phyloP scores from a whole-genome alignment of 2,329 filamentous ascomycete species.

The Orbilia brochopaga region DNA sequence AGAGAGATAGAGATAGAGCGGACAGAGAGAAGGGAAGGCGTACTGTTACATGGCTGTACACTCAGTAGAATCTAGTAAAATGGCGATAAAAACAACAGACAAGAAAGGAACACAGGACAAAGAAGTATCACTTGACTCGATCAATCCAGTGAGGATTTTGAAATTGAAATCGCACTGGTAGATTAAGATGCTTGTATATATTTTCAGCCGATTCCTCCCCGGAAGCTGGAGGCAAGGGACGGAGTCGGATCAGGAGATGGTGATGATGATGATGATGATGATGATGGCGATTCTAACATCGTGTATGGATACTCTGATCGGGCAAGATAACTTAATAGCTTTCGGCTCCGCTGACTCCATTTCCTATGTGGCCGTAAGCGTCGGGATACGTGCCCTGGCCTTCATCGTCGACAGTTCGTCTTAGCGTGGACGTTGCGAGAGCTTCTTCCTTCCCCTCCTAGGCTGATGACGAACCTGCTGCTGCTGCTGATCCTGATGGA shows the following conservation, averaged over 20 bases:
- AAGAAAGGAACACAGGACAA: background rate
- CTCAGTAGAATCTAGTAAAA: conserved; percentile 6
- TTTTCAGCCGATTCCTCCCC: conserved; percentile 41
- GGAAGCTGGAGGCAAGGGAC: conserved; percentile 14
- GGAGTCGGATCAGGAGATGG: conserved; percentile 14
- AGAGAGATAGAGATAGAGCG: conserved; percentile 23
- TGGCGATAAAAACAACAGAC: background rate
- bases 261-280: no score
- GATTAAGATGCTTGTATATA: background rate
- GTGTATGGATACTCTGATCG: conserved; percentile 12
- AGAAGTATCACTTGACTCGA: background rate
- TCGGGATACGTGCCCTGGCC: conserved; percentile 47
- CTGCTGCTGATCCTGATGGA: conserved; percentile 51
- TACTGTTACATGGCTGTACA: conserved; percentile 9
- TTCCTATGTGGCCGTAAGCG: conserved; percentile 50
- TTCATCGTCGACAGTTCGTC: conserved; percentile 44
- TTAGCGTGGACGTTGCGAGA: conserved; percentile 44
- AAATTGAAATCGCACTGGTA: no score
- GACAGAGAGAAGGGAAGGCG: conserved; percentile 4
- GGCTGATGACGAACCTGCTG: conserved; percentile 51
- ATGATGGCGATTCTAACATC: conserved; percentile 8
- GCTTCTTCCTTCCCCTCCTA: conserved; percentile 36
- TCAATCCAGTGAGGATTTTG: background rate
- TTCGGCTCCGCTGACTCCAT: conserved; percentile 50
- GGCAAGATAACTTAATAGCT: conserved; percentile 38